Percentiles rank a stretch among this genome's conserved stretches.
Evolutionary conservation across 2,329 filamentous ascomycete genomes (phyloP).

Genomic region (Teratosphaeria nubilosa): DNA sequence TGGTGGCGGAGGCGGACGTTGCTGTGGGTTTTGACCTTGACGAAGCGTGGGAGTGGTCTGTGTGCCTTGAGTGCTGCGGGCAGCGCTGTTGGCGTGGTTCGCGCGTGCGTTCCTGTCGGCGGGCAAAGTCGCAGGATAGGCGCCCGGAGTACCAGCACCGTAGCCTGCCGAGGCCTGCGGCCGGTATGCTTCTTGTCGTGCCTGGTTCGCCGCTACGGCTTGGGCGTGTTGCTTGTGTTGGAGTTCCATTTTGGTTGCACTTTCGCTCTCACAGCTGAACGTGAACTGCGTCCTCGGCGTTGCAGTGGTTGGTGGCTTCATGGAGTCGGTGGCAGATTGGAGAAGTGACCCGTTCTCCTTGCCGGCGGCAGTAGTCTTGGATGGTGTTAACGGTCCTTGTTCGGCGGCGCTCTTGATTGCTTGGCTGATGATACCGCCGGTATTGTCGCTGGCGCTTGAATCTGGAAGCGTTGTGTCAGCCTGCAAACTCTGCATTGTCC

Average conservation of each 20-base stretch:
- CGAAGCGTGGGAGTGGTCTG: conserved; percentile 19
- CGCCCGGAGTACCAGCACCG: conserved; percentile 1
- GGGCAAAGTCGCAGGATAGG: not conserved
- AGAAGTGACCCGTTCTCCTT: conserved; percentile 67
- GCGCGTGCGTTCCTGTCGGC: not conserved
- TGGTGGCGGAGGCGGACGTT: conserved; percentile 13
- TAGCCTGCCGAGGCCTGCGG: not conserved
- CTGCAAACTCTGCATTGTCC: not conserved
- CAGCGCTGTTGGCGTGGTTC: not conserved
- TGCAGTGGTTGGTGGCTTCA: conserved; percentile 38
- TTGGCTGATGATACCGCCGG: conserved; percentile 70
- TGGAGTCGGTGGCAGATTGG: conserved; percentile 48
- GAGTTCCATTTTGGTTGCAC: conserved; percentile 56
- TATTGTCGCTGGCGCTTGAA: conserved; percentile 32
- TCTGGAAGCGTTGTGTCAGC: not conserved
- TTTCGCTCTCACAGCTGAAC: conserved; percentile 88
- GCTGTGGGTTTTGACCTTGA: conserved; percentile 3
- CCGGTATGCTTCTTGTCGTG: not conserved
- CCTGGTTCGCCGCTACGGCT: conserved; percentile 4
- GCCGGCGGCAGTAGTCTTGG: conserved; percentile 40
- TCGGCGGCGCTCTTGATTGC: conserved; percentile 84
- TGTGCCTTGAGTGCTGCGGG: conserved; percentile 14
- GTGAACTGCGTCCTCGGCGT: conserved; percentile 84
- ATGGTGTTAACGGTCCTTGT: conserved; percentile 44
- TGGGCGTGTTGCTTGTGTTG: conserved; percentile 13